Base-by-base conservation (phyloP, 495 filamentous ascomycete species). In the Aspergillus homomorphus region DNA sequence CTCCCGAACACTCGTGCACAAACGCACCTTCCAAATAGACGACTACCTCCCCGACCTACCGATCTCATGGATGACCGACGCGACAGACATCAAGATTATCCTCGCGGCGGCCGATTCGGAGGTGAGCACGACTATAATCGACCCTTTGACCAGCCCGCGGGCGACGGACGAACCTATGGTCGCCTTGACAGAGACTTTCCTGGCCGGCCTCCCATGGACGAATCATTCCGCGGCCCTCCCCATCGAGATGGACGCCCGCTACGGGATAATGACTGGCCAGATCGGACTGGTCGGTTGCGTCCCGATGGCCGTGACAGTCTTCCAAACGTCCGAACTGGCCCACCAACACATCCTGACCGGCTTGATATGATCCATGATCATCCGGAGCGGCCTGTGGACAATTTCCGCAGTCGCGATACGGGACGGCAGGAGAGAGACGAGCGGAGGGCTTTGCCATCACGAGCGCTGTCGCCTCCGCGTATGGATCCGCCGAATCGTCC, bases 141-240 rank as follows among this genome's bases (percentile, higher is more conserved):
- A 22, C 55, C 69, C 1, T 74, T 75, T 49, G 75, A 77, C 46
- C 64, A 59, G 15, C 42, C 73, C 45, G 48, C 60, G 18, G 50
- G 52, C 26, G 71, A 76, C 46, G 45, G 59, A 33, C 61, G 70
- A 56, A 63, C 61, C 30, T 73, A 70, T 52, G 72, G 69, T 15
- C 69, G 69, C 44, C 62, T 69, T 8, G 76, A 76, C 22, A 68
- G 75, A 33, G 75, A 76, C 0, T 74, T 70, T 49, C 58, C 65
- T 18, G 52, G 63, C 20, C 64, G 73, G 57, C 69, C 72, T 30
- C 62, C 64, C 21, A 46, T 64, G 30, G 75, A 79, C 16, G 76
- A 79, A n/a, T 67, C 73, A 12, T 77, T 76, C 67, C 76, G 71
- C 43, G 70, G 69, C 1, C 66, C 67, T n/a, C 51, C 69, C 16